Conservation (phyloP, 371 early-diverging fungal genomes). For the Rhizopus arrhizus region DNA sequence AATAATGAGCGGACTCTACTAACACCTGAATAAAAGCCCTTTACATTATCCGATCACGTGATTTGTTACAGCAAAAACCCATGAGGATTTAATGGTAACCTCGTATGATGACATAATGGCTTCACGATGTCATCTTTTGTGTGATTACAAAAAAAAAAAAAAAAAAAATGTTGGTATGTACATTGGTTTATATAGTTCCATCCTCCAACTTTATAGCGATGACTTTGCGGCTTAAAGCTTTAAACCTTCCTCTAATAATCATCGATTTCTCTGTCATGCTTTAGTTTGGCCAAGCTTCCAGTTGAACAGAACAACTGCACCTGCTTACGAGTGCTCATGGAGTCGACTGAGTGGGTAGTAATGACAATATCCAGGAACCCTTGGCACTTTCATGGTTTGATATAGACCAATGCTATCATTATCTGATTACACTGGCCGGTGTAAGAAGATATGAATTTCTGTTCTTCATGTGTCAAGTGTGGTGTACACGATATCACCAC, state of each 20-base stretch:
- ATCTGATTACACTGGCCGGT: not conserved
- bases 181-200: no score
- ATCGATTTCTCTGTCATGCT: slow-evolving; percentile 6
- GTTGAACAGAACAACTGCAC: slow-evolving; percentile 6
- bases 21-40: no score
- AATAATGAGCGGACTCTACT: no score
- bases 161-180: no score
- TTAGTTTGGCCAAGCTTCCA: slow-evolving; percentile 5
- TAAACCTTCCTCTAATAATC: not conserved
- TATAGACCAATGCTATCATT: not conserved
- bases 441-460: slow-evolving; percentile 3
- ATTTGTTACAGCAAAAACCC: no score
- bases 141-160: no score
- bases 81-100: no score
- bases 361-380: not conserved
- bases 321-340: not conserved
- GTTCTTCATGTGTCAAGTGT: slow-evolving; percentile 4
- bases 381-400: not conserved
- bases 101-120: no score
- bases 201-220: no score
- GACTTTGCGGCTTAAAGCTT: no score
- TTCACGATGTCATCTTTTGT: no score
- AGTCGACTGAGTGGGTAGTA: slow-evolving; percentile 4
- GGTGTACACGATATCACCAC: not conserved
- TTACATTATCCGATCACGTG: no score